These are phyloP conservation scores for Poronia punctata DNA, from an alignment of 495 filamentous ascomycete genomes.

Conservation along the genomic window DNA sequence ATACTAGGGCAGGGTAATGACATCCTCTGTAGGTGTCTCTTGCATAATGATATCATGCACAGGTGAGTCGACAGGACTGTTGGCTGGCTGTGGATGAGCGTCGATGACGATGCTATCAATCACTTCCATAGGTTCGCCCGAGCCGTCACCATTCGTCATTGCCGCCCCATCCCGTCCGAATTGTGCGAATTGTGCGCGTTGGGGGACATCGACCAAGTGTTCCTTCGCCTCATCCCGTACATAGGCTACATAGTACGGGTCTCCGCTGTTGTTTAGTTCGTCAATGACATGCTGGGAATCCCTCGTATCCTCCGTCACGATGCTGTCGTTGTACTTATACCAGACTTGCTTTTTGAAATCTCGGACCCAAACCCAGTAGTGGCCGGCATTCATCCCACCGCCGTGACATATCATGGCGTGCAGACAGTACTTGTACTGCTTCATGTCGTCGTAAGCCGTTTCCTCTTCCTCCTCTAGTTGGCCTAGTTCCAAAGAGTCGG, in stretches of 20 bases:
- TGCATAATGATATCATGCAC: neutral
- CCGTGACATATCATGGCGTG: conserved; percentile 90
- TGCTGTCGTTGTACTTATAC: conserved; percentile 90
- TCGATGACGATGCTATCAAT: conserved; percentile 10
- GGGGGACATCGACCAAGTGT: conserved; percentile 50
- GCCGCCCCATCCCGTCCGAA: no score
- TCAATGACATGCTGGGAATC: conserved; percentile 54
- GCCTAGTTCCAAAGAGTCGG: conserved; percentile 3
- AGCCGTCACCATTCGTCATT: no score
- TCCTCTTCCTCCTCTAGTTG: conserved; percentile 25
- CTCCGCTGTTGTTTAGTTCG: conserved; percentile 53
- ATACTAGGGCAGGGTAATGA: no score
- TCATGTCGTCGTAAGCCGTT: conserved; percentile 37
- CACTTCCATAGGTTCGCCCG: no score
- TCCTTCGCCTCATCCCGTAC: conserved; percentile 58
- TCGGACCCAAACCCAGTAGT: conserved; percentile 96
- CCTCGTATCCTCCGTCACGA: conserved; percentile 57
- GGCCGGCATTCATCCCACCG: conserved; percentile 59
- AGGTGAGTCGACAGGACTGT: conserved; percentile 6
- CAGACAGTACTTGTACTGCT: conserved; percentile 66
- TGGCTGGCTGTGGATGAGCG: conserved; percentile 7
- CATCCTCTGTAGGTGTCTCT: neutral
- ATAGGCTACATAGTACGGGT: conserved; percentile 87
- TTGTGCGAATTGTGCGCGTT: conserved; percentile 12
- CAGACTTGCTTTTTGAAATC: conserved; percentile 77